Evolutionary conservation across 164 flowering plant genomes (phyloP).

Genomic region (Annona cherimola): DNA sequence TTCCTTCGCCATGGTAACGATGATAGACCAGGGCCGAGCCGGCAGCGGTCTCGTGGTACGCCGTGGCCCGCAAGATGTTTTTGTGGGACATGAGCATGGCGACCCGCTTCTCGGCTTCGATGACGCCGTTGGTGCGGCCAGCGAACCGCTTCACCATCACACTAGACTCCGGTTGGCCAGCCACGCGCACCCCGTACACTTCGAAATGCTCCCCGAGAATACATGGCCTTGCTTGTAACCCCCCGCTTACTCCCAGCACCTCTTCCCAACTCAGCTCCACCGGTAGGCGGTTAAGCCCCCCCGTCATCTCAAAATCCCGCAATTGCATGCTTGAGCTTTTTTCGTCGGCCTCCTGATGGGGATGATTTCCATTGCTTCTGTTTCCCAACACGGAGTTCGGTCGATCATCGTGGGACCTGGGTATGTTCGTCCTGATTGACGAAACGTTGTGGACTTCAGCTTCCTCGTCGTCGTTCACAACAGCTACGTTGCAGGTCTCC

Average conservation of each 20-base stretch:
- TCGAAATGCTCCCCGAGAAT: conserved; percentile 6
- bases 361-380: not conserved
- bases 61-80: conserved; percentile 22
- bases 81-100: conserved; percentile 25
- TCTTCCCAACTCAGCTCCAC: conserved; percentile 21
- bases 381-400: no score
- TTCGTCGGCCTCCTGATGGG: not conserved
- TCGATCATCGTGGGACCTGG: not conserved
- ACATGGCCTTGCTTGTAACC: conserved; percentile 4
- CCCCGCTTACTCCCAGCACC: conserved; percentile 13
- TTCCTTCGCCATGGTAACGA: conserved; percentile 6
- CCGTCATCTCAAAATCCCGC: not conserved
- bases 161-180: not conserved
- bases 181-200: conserved; percentile 16
- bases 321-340: not conserved
- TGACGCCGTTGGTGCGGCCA: conserved; percentile 8
- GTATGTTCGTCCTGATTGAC: not conserved
- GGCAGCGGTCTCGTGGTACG: conserved; percentile 23
- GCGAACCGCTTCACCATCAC: conserved; percentile 24
- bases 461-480: conserved; percentile 26
- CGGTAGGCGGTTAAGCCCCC: conserved; percentile 13
- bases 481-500: conserved; percentile 18
- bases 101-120: conserved; percentile 36
- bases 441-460: conserved; percentile 8
- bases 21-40: conserved; percentile 23